These are phyloP conservation scores for Cordyceps farinosa DNA, from an alignment of 2,329 filamentous ascomycete species.

Conservation along the genomic window DNA sequence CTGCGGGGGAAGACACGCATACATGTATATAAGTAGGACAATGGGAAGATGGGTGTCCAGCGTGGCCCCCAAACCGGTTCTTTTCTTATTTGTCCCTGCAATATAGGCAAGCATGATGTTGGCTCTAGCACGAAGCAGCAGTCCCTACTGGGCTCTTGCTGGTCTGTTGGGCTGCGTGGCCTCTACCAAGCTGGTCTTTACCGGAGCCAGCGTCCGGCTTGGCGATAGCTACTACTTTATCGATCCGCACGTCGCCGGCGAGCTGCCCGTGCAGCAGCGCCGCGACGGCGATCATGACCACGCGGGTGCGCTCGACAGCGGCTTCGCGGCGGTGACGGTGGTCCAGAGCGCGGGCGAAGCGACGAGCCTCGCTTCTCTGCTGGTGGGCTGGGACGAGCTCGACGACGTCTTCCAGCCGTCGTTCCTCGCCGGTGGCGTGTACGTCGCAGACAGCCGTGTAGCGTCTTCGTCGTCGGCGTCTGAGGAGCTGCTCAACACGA, in stretches of 20 bases:
- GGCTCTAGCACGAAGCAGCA: not conserved
- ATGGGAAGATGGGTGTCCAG: not conserved
- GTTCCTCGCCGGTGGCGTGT: slow-evolving; percentile 20
- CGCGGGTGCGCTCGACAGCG: not conserved
- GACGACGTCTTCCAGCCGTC: slow-evolving; percentile 29
- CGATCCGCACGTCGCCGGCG: slow-evolving; percentile 9
- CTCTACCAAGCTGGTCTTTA: not conserved
- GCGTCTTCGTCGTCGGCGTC: slow-evolving; percentile 20
- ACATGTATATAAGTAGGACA: not conserved
- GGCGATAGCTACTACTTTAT: slow-evolving; percentile 12
- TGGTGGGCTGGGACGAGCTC: slow-evolving; percentile 30
- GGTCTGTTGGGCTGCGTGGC: not conserved
- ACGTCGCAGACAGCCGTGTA: slow-evolving; percentile 18
- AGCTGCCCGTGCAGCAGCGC: not conserved
- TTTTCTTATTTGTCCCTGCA: not conserved
- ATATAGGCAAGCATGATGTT: not conserved
- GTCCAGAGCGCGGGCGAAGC: slow-evolving; percentile 25
- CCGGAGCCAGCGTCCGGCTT: slow-evolving; percentile 11
- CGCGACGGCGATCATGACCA: no score
- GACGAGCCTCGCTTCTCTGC: slow-evolving; percentile 24
- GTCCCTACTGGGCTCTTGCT: not conserved
- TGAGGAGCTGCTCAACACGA: slow-evolving; percentile 21
- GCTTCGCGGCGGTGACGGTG: slow-evolving; percentile 35
- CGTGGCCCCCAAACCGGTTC: no score
- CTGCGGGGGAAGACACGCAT: not conserved